Evolutionary conservation across 495 filamentous ascomycete species (phyloP), one percentile per base, ranked within the genome.

Genomic region (Tuber borchii): DNA sequence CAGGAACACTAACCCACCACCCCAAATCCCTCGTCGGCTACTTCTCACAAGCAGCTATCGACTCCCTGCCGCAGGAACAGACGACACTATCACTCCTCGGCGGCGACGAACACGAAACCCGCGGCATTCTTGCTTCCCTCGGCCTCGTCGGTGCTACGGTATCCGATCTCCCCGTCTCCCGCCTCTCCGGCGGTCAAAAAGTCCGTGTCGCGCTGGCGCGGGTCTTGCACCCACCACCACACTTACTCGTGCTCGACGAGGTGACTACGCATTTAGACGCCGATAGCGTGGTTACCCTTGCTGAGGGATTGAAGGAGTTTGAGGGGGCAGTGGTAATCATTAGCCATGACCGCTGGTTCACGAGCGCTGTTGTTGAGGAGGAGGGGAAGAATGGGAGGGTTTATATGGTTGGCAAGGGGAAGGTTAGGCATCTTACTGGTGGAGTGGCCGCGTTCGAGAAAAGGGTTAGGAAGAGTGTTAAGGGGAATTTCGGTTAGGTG

Each of bases 191-290:
- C 40, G 93, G 93, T 0, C 93, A 95, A 84, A 85, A 92, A 14
- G 92, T 94, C n/a, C 87, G 92, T 26, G 84, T 92, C n/a, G 89
- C 91, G 45, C 84, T 95, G 65, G 92, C 92, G 17, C 84, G 88
- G 71, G 83, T 94, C 5, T 82, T 94, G 48, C 91, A 90, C 88
- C 85, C 84, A 56, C 84, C 86, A 17, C 93, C 93, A 69, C 92
- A 93, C 42, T 85, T 92, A 39, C 87, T 96, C 37, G 87, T 96
- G 20, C 87, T 96, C 14, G 93, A 96, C 80, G 93, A 96, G 82
- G 90, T 91, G 26, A 95, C 91, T 16, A 96, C 92, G n/a, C 93
- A 95, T 85, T 84, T 96, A 48, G 93, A 96, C 78, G 90, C 90
- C 78, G 86, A 93, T 82, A 93, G 91, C 4, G 91, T 94, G 43